phyloP scores from a whole-genome alignment of 1,284 basidiomycete species.

The Apiotrichum gamsii region DNA sequence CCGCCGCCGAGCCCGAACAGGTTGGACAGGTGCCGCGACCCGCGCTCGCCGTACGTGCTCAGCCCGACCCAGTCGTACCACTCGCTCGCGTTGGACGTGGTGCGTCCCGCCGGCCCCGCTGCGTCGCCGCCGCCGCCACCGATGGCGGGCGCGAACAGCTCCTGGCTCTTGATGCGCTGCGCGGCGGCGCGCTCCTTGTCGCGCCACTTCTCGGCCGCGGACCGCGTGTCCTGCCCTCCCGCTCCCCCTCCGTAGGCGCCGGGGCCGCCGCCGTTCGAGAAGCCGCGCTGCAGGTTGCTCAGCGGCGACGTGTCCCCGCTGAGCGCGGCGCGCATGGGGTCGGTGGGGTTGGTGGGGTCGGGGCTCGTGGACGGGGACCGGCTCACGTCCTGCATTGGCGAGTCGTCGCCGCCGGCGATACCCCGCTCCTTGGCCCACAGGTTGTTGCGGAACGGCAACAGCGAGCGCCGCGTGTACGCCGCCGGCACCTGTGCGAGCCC shows the following conservation, averaged over 20 bases:
- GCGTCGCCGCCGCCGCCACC: not conserved
- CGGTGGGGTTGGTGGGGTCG: conserved; percentile 1
- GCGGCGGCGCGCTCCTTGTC: not conserved
- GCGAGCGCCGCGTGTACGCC: conserved; percentile 6
- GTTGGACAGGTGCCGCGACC: too few relatives aligned
- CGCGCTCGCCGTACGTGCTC: too few relatives aligned
- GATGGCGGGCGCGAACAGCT: too few relatives aligned
- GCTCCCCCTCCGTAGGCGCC: too few relatives aligned
- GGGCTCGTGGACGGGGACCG: conserved; percentile 1
- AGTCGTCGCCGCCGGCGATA: not conserved
- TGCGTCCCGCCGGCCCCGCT: not conserved
- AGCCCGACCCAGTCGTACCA: conserved; percentile 15
- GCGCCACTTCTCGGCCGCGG: too few relatives aligned
- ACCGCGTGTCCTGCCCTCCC: too few relatives aligned
- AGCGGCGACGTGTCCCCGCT: conserved; percentile 7
- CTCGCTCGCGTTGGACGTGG: not conserved
- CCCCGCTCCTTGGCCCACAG: conserved; percentile 1
- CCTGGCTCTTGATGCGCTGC: not conserved
- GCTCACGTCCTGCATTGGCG: not conserved
- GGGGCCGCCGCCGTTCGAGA: not conserved
- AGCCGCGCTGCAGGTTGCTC: conserved; percentile 6
- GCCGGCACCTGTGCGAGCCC: not conserved
- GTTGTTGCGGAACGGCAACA: conserved; percentile 7
- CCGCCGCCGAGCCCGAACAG: too few relatives aligned
- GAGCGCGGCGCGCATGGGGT: conserved; percentile 13